Conservation (phyloP, 2,329 filamentous ascomycete genomes). For the Aureobasidium sp. region DNA sequence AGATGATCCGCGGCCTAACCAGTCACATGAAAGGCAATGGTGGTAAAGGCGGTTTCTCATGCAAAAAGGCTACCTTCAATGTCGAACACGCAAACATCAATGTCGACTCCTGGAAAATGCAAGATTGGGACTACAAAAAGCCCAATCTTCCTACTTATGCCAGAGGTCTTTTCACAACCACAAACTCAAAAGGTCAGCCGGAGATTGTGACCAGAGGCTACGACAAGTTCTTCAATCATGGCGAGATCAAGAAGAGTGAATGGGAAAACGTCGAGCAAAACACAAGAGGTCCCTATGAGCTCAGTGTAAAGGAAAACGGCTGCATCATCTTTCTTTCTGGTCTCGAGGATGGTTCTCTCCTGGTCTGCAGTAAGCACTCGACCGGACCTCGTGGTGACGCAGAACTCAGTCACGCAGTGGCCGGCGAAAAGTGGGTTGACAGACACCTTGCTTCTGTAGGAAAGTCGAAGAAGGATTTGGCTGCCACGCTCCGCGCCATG, state of each 20-base stretch:
- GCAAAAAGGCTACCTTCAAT: constrained; percentile 82
- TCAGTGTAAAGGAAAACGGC: constrained; percentile 99
- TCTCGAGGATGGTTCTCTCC: constrained; percentile 85
- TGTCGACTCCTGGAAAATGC: constrained; percentile 93
- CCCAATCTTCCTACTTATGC: constrained; percentile 89
- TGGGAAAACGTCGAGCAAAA: constrained; percentile 82
- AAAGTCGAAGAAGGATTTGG: constrained; percentile 82
- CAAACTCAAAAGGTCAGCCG: constrained; percentile 65
- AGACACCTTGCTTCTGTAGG: constrained; percentile 81
- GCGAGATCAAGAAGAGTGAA: constrained; percentile 82
- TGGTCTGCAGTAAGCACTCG: constrained; percentile 99
- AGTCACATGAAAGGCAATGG: constrained; percentile 58
- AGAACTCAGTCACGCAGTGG: constrained; percentile 82
- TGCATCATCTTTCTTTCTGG: constrained; percentile 99
- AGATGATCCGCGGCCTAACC: constrained; percentile 72
- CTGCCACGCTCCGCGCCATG: constrained; percentile 75
- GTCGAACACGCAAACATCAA: constrained; percentile 71
- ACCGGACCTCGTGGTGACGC: constrained; percentile 81
- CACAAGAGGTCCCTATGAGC: constrained; percentile 90
- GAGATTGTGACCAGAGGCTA: constrained; percentile 94
- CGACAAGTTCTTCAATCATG: constrained; percentile 99
- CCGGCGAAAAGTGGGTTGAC: constrained; percentile 85
- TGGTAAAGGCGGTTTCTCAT: constrained; percentile 69
- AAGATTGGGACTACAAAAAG: constrained; percentile 97
- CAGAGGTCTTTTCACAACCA: constrained; percentile 92